phyloP scores from a whole-genome alignment of 305 asterid species.

The Fraxinus nigra region DNA sequence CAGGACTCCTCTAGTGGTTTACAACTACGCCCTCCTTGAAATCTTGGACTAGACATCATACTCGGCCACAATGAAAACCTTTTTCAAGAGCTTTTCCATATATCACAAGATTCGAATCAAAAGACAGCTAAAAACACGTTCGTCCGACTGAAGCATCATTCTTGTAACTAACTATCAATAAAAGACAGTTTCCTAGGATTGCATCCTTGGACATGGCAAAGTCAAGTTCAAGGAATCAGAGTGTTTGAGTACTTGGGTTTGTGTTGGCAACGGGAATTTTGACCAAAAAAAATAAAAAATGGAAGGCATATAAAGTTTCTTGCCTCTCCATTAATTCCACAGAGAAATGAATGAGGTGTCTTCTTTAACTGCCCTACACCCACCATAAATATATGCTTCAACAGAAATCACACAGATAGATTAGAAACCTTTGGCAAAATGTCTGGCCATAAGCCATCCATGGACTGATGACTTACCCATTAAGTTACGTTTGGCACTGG shows the following conservation, averaged over 20 bases:
- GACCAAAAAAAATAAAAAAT: too few species aligned
- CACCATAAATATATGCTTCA: not conserved
- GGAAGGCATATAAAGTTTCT: not conserved
- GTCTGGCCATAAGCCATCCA: not conserved
- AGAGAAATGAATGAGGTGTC: too few species aligned
- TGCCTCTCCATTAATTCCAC: not conserved
- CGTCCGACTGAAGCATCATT: not conserved
- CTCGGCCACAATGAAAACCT: not conserved
- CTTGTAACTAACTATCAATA: not conserved
- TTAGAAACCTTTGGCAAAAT: not conserved
- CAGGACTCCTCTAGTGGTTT: conserved; percentile 51
- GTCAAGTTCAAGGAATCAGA: not conserved
- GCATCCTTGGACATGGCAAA: not conserved
- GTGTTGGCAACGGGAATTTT: conserved; percentile 5
- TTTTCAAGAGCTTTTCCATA: conserved; percentile 18
- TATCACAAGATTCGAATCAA: conserved; percentile 18
- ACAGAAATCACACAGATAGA: not conserved
- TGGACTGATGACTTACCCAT: too few species aligned
- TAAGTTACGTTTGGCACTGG: too few species aligned
- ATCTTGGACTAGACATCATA: not conserved
- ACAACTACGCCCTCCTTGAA: conserved; percentile 42
- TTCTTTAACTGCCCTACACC: not conserved
- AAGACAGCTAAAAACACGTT: conserved; percentile 13
- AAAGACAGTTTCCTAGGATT: not conserved
- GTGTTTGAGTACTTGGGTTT: not conserved